phyloP scores from a whole-genome alignment of 345 rosid genomes.

The Brassica juncea region DNA sequence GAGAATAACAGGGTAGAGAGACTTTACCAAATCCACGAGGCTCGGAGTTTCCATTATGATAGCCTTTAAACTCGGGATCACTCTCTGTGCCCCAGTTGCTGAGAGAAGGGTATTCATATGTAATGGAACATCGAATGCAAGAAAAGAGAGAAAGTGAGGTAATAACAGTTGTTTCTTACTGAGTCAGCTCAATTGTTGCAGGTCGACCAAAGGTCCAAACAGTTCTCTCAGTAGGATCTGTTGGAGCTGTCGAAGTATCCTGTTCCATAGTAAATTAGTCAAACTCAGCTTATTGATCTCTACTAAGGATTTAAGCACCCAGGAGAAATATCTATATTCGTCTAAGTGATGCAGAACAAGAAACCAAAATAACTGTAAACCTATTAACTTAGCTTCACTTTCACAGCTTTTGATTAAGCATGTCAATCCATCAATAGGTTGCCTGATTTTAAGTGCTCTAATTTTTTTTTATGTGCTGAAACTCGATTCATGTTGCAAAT shows the following conservation, averaged over 20 bases:
- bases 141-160: background rate
- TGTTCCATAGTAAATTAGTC: conserved; percentile 33
- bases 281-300: background rate
- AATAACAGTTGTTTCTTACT: conserved; percentile 48
- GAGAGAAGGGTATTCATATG: conserved; percentile 33
- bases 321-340: background rate
- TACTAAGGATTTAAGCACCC: background rate
- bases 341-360: background rate
- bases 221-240: conserved; percentile 71
- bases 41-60: conserved; percentile 91
- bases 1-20: conserved; percentile 3
- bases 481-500: conserved; percentile 6
- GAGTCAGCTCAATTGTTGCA: conserved; percentile 90
- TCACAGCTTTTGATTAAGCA: background rate
- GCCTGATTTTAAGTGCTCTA: background rate
- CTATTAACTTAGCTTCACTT: background rate
- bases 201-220: conserved; percentile 78
- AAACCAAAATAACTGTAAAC: background rate
- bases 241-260: conserved; percentile 77
- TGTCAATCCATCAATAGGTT: background rate
- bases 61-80: conserved; percentile 86
- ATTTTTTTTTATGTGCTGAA: background rate
- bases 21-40: conserved; percentile 88
- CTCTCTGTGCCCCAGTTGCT: conserved; percentile 97
- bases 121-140: conserved; percentile 25